phyloP scores from a whole-genome alignment of 1,284 basidiomycete species.

The Takashimella koratensis region DNA sequence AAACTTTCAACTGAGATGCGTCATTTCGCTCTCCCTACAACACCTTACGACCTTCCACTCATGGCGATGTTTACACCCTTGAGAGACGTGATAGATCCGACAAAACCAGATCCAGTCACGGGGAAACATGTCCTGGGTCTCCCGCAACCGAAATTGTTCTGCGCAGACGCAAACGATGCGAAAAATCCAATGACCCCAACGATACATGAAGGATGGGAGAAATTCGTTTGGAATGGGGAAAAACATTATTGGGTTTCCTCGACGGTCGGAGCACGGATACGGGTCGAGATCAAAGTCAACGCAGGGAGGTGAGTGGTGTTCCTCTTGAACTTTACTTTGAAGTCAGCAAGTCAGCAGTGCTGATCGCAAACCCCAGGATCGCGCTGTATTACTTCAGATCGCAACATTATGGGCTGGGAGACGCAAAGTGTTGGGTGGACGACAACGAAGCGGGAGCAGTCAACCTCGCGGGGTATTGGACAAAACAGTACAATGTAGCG shows the following conservation, averaged over 20 bases:
- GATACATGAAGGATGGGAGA: conserved; percentile 37
- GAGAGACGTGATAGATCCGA: conserved; percentile 36
- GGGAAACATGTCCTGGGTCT: conserved; percentile 30
- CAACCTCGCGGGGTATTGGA: conserved; percentile 44
- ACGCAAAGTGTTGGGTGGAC: conserved; percentile 50
- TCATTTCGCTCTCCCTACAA: conserved; percentile 33
- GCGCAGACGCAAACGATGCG: conserved; percentile 46
- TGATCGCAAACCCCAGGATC: conserved; percentile 31
- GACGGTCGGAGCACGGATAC: conserved; percentile 40
- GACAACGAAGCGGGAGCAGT: conserved; percentile 46
- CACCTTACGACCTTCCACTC: conserved; percentile 38
- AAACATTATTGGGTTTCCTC: conserved; percentile 47
- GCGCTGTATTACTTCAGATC: conserved; percentile 49
- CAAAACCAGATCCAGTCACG: conserved; percentile 24
- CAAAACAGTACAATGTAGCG: conserved; percentile 43
- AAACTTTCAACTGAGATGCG: conserved; percentile 28
- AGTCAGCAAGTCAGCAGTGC: no score
- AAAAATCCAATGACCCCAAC: conserved; percentile 42
- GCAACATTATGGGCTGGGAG: conserved; percentile 47
- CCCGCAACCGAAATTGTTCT: conserved; percentile 43
- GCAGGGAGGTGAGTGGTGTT: conserved; percentile 37
- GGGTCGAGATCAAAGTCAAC: conserved; percentile 43
- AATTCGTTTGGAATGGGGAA: conserved; percentile 46
- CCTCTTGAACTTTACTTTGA: no score
- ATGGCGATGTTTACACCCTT: conserved; percentile 41